These are phyloP conservation scores for Blastomyces silverae DNA, from an alignment of 2,329 filamentous ascomycete genomes.

Conservation along the genomic window DNA sequence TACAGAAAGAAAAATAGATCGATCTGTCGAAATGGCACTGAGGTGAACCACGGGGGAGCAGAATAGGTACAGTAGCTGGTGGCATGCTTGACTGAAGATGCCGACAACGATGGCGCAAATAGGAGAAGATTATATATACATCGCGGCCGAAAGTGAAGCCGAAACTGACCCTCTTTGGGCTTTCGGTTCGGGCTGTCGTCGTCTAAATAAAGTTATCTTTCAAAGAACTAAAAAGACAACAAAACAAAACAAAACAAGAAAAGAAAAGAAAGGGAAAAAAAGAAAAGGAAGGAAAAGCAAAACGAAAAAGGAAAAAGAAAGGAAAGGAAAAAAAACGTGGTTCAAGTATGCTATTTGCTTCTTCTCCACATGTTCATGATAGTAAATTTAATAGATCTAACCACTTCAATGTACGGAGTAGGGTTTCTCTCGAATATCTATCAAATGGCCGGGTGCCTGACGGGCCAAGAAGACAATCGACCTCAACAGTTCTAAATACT, in stretches of 20 bases:
- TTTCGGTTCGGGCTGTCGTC: neutral
- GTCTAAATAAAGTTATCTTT: neutral
- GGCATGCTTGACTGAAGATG: too few relatives aligned
- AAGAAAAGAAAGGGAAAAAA: neutral
- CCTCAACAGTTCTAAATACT: neutral
- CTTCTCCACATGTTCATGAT: neutral
- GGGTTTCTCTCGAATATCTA: neutral
- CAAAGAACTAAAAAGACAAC: neutral
- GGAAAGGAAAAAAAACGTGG: neutral
- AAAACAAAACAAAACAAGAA: neutral
- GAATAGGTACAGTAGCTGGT: too few relatives aligned
- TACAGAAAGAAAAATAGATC: too few relatives aligned
- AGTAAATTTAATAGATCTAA: too few relatives aligned
- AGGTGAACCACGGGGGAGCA: too few relatives aligned
- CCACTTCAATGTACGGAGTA: too few relatives aligned
- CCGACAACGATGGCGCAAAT: too few relatives aligned
- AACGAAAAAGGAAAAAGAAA: neutral
- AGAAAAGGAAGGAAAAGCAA: neutral
- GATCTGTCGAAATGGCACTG: too few relatives aligned
- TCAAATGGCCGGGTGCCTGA: neutral
- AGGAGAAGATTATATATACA: too few relatives aligned
- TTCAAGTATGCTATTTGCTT: neutral
- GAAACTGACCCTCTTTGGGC: neutral
- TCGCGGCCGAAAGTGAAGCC: neutral
- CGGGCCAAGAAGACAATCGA: neutral